Evolutionary conservation across 441 rosid genomes (phyloP).

Genomic region (Adansonia madagascariensis): DNA sequence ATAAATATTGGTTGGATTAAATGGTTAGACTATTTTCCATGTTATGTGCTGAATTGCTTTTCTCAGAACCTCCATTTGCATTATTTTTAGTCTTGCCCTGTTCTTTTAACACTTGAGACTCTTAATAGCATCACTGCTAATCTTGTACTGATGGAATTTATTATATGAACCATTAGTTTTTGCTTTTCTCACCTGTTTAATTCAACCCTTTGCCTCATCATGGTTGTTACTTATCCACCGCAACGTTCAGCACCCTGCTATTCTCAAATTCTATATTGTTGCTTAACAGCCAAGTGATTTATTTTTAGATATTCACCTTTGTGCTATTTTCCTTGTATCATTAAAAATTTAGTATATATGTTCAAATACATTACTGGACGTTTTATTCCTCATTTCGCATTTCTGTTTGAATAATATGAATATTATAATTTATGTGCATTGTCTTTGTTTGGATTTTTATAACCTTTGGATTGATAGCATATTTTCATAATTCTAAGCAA

Average conservation of each 20-base stretch:
- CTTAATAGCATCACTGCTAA: background rate
- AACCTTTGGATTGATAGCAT: background rate
- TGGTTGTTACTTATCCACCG: background rate
- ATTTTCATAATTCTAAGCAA: background rate
- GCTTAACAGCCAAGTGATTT: background rate
- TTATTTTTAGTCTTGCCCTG: conserved; percentile 18
- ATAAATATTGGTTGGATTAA: background rate
- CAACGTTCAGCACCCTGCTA: background rate
- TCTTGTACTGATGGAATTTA: background rate
- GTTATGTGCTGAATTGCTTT: background rate
- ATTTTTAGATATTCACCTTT: background rate
- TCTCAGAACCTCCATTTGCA: conserved; percentile 5
- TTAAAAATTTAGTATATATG: too few relatives aligned
- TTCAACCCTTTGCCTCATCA: background rate
- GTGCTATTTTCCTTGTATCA: background rate
- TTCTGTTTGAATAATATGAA: background rate
- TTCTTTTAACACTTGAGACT: conserved; percentile 8
- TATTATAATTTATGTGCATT: background rate
- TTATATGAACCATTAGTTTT: background rate
- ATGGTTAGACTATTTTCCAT: background rate
- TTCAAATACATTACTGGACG: background rate
- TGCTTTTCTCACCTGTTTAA: background rate
- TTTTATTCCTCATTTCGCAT: background rate
- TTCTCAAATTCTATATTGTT: background rate
- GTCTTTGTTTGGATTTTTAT: background rate